A percentile compares a stretch with the other conserved stretches of the same genome.
Conservation (phyloP, 2,329 filamentous ascomycete species). For the Fusarium euwallaceae region DNA sequence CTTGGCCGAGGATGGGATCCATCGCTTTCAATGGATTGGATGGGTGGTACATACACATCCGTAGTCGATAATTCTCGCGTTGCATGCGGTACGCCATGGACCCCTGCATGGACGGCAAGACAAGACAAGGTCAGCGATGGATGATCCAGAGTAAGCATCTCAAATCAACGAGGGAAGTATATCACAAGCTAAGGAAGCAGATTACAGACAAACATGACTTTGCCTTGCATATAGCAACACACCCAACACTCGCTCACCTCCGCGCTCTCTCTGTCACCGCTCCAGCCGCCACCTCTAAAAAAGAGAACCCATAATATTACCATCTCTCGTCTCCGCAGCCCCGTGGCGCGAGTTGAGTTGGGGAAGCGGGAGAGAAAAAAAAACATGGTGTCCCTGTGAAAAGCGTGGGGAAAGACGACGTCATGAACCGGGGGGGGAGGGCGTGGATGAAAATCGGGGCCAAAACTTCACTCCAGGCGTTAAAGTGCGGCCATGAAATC, state of each 20-base stretch:
- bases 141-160: slow-evolving; percentile 4
- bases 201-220: not conserved
- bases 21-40: slow-evolving; percentile 19
- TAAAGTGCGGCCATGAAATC: not conserved
- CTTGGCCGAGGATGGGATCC: slow-evolving; percentile 11
- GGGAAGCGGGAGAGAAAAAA: slow-evolving; percentile 22
- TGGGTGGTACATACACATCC: slow-evolving; percentile 14
- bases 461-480: not conserved
- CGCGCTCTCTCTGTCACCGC: slow-evolving; percentile 5
- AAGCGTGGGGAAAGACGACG: slow-evolving; percentile 44
- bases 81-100: slow-evolving; percentile 15
- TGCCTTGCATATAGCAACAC: not conserved
- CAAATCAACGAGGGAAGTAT: not conserved
- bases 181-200: not conserved
- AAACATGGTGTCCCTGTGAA: slow-evolving; percentile 17
- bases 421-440: slow-evolving; percentile 30
- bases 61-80: not conserved
- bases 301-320: slow-evolving; percentile 3
- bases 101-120: slow-evolving; percentile 11
- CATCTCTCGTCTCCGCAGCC: slow-evolving; percentile 25
- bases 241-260: not conserved
- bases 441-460: slow-evolving; percentile 35
- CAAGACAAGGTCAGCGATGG: slow-evolving; percentile 1
- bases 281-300: slow-evolving; percentile 16
- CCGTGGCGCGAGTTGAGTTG: slow-evolving; percentile 12